Evolutionary conservation across 352 stramenopile genomes (phyloP), one percentile per base, ranked within the genome.

Genomic region (Globisporangium radiosum): DNA sequence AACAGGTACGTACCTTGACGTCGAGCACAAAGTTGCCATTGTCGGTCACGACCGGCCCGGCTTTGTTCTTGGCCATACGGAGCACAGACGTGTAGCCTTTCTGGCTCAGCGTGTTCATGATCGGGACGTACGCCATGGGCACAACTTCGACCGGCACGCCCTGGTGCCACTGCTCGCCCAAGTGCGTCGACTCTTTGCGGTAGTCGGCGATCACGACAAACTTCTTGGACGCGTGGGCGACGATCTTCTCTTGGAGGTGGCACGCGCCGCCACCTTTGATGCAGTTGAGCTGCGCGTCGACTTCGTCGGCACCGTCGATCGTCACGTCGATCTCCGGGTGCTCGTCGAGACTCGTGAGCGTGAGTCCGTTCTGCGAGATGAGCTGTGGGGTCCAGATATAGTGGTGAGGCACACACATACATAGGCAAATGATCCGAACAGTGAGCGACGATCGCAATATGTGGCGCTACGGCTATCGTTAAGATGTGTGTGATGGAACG

Each of bases 261-360:
- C 96, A 98, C 56, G 86, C 97, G 62, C 97, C 97, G 42, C 96
- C 96, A 52, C 97, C 97, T 76, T 99, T 99, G 59, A 99, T 98
- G 68, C 97, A 94, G 76, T 99, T 98, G 52, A 99, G 82, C 59
- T 96, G 82, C n/a, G 72, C 54, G 70, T 99, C 97, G 54, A 99
- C 97, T 70, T 99, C 95, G 75, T 99, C 97, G 13, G 97, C 97
- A 50, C 97, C 97, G 80, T 99, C 97, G 69, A 99, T 99, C 42
- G 97, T 97, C 62, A 99, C 95, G 79, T 99, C 97, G 50, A 99
- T 94, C 63, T 92, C 81, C 38, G 85, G 80, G 56, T 79, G 68
- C 58, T 88, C 78, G 62, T 93, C 85, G 58, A 95, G 72, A 68
- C 86, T 92, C 25, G 78, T 90, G 54, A 95, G 70, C 57, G 70